Conservation (phyloP, 208 protist genomes). For the Wallacemonas collosoma region DNA sequence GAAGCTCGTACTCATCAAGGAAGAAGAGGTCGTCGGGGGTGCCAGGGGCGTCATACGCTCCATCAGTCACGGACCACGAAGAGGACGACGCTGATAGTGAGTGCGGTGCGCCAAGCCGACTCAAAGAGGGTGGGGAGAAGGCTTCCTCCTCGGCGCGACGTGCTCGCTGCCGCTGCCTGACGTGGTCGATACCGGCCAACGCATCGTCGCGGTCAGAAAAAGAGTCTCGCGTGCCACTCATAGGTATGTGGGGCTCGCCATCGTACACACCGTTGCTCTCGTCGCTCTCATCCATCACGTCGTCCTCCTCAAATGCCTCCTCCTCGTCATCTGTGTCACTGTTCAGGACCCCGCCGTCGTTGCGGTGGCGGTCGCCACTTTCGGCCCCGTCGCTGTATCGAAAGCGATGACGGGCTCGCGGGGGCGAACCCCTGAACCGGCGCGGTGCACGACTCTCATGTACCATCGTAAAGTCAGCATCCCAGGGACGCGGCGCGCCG, state of each 20-base stretch:
- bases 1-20: slow-evolving; percentile 15
- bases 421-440: no score
- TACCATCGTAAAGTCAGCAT: neutral
- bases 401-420: no score
- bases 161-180: no score
- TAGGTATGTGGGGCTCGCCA: no score
- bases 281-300: neutral
- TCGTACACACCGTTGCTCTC: neutral
- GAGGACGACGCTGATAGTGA: neutral
- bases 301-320: slow-evolving; percentile 10
- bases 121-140: neutral
- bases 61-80: no score
- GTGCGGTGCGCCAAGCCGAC: neutral
- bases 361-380: slow-evolving; percentile 8
- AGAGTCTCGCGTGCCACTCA: no score
- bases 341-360: no score
- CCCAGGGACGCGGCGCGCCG: neutral
- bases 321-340: no score
- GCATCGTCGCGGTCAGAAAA: no score
- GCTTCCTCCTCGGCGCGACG: neutral
- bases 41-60: neutral
- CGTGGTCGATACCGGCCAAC: no score
- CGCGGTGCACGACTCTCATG: no score
- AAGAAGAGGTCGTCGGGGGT: slow-evolving; percentile 11
- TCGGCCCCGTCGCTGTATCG: neutral